These are phyloP conservation scores for Phytophthora megakarya DNA, from an alignment of 352 stramenopile genomes.

Conservation along the genomic window DNA sequence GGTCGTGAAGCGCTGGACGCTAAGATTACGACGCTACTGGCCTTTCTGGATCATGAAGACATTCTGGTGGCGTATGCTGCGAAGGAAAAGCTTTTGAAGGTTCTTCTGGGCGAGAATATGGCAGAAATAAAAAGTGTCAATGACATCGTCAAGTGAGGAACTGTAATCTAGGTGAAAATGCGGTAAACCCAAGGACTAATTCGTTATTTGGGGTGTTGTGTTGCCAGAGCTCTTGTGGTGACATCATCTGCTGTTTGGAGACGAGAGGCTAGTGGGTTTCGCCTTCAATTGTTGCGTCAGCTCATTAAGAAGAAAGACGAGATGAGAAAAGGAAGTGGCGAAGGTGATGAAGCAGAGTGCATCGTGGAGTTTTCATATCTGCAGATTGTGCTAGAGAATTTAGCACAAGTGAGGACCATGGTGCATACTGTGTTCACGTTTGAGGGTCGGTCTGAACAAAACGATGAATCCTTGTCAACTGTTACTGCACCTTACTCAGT, in stretches of 20 bases:
- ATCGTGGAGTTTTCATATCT: constrained; percentile 18
- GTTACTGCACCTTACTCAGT: constrained; percentile 19
- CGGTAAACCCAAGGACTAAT: constrained; percentile 1
- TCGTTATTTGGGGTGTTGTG: neutral
- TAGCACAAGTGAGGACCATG: constrained; percentile 15
- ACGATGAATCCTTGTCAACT: neutral
- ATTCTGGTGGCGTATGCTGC: constrained; percentile 50
- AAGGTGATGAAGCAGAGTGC: neutral
- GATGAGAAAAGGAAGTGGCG: neutral
- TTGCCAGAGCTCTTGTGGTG: constrained; percentile 17
- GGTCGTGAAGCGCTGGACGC: neutral
- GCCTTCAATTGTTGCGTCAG: constrained; percentile 56
- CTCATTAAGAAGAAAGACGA: constrained; percentile 33
- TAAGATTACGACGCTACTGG: constrained; percentile 24
- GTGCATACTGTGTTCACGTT: constrained; percentile 17
- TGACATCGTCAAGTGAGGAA: constrained; percentile 28
- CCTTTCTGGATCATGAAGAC: constrained; percentile 37
- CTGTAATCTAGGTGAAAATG: neutral
- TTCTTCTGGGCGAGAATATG: constrained; percentile 6
- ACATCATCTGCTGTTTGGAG: neutral
- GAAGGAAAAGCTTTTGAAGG: constrained; percentile 40
- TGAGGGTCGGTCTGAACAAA: neutral
- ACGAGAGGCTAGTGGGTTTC: constrained; percentile 38
- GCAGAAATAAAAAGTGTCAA: constrained; percentile 3
- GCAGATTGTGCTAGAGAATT: constrained; percentile 16